Evolutionary conservation across 768 basidiomycete species (phyloP).

Genomic region (Galerina marginata): DNA sequence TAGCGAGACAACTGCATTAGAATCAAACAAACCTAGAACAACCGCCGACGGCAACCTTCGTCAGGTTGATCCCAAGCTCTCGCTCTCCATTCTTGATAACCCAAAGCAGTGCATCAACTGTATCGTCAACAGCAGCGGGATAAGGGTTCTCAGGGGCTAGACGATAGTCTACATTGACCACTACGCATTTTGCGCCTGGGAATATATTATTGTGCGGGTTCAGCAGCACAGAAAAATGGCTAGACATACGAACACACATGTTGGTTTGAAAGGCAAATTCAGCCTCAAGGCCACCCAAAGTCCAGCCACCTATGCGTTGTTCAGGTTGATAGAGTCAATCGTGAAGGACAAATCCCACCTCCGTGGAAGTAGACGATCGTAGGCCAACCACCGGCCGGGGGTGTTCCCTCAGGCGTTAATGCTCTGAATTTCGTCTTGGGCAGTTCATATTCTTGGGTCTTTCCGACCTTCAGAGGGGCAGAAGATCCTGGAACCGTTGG

Average conservation of each 20-base stretch:
- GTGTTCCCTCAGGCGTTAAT: conserved; percentile 62
- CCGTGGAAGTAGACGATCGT: conserved; percentile 79
- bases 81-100: conserved; percentile 52
- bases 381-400: conserved; percentile 68
- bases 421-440: conserved; percentile 60
- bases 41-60: conserved; percentile 72
- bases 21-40: conserved; percentile 60
- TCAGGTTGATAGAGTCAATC: not conserved
- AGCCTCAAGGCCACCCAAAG: conserved; percentile 65
- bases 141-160: conserved; percentile 75
- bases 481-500: conserved; percentile 64
- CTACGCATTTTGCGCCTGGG: conserved; percentile 63
- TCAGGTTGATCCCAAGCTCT: conserved; percentile 52
- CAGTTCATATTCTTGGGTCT: conserved; percentile 56
- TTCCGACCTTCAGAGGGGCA: conserved; percentile 58
- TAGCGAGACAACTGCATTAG: not conserved
- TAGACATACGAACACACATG: conserved; percentile 59
- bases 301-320: conserved; percentile 68
- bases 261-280: conserved; percentile 68
- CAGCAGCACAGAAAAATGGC: not conserved
- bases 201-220: not conserved
- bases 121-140: conserved; percentile 74
- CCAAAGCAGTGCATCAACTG: conserved; percentile 71
- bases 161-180: conserved; percentile 72
- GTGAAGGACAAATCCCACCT: conserved; percentile 42